phyloP scores from a whole-genome alignment of 108 stramenopile genomes.

The Pseudonitzschia pungens region DNA sequence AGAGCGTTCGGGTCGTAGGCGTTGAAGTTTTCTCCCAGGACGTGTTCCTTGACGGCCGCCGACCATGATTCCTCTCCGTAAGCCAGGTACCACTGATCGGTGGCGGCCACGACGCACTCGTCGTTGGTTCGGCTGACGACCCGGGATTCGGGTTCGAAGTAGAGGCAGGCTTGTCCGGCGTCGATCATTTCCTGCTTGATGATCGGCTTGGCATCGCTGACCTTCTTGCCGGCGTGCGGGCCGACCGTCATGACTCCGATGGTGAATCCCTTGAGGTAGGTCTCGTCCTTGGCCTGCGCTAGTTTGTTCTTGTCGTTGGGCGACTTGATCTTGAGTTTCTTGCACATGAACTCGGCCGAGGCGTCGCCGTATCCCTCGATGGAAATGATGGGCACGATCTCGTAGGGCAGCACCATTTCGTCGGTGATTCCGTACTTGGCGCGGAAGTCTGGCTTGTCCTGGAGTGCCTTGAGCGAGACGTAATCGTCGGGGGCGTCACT shows the following conservation, averaged over 20 bases:
- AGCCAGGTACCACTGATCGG: conserved; percentile 99
- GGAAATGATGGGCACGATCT: conserved; percentile 98
- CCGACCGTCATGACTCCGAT: conserved; percentile 94
- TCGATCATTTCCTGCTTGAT: conserved; percentile 93
- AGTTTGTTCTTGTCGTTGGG: conserved; percentile 95
- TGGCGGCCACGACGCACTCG: conserved; percentile 97
- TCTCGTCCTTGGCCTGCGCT: conserved; percentile 92
- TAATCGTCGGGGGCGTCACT: conserved; percentile 99
- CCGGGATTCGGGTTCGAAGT: conserved; percentile 94
- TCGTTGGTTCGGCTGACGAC: conserved; percentile 96
- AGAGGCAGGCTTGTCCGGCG: conserved; percentile 86
- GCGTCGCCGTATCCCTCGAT: conserved; percentile 95
- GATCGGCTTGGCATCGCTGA: conserved; percentile 93
- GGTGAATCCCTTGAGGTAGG: conserved; percentile 97
- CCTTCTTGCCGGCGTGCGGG: conserved; percentile 89
- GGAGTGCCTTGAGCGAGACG: conserved; percentile 89
- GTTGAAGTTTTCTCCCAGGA: conserved; percentile 82
- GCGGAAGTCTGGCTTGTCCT: conserved; percentile 93
- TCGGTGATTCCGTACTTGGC: conserved; percentile 94
- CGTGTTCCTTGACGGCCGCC: conserved; percentile 79
- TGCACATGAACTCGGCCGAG: conserved; percentile 90
- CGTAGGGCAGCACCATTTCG: conserved; percentile 90
- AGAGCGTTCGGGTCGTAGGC: conserved; percentile 82
- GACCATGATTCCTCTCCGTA: conserved; percentile 96
- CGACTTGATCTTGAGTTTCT: conserved; percentile 93